These are phyloP conservation scores for Monilinia aucupariae DNA, from an alignment of 2,329 filamentous ascomycete genomes.

Conservation along the genomic window DNA sequence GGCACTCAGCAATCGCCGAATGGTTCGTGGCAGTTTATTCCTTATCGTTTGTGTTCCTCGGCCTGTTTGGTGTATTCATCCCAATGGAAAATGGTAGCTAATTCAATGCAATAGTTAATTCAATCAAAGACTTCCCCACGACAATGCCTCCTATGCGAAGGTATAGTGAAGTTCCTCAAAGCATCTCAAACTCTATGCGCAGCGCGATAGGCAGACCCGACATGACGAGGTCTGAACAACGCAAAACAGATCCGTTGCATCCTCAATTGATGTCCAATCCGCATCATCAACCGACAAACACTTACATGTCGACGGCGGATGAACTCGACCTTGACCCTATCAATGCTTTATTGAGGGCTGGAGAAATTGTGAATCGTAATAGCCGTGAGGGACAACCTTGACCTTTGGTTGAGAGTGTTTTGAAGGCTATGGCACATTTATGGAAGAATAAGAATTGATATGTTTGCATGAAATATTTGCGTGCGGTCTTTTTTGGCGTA, in stretches of 20 bases:
- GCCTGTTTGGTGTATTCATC: neutral
- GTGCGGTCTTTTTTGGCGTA: slow-evolving; percentile 13
- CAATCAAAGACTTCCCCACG: slow-evolving; percentile 23
- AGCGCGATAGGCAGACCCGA: neutral
- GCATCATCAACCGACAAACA: slow-evolving; percentile 23
- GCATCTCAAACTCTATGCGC: slow-evolving; percentile 10
- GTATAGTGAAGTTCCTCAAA: slow-evolving; percentile 17
- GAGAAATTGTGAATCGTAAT: slow-evolving; percentile 51
- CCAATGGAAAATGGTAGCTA: slow-evolving; percentile 6
- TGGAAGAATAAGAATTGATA: neutral
- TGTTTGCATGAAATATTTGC: slow-evolving; percentile 6
- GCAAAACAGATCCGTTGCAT: slow-evolving; percentile 14
- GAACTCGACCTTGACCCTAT: slow-evolving; percentile 49
- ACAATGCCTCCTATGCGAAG: slow-evolving; percentile 30
- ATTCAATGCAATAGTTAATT: slow-evolving; percentile 19
- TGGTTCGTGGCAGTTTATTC: slow-evolving; percentile 22
- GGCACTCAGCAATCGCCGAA: slow-evolving; percentile 28
- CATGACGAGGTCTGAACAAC: neutral
- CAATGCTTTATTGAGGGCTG: slow-evolving; percentile 52
- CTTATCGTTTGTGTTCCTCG: neutral
- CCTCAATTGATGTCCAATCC: neutral
- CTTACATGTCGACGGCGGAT: slow-evolving; percentile 28
- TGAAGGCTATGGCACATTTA: neutral
- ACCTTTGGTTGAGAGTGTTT: neutral
- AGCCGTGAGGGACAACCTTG: slow-evolving; percentile 21